Percentiles rank a stretch among this genome's conserved stretches.
Evolutionary conservation across 345 rosid species (phyloP).

Genomic region (Erodium maritimum): DNA sequence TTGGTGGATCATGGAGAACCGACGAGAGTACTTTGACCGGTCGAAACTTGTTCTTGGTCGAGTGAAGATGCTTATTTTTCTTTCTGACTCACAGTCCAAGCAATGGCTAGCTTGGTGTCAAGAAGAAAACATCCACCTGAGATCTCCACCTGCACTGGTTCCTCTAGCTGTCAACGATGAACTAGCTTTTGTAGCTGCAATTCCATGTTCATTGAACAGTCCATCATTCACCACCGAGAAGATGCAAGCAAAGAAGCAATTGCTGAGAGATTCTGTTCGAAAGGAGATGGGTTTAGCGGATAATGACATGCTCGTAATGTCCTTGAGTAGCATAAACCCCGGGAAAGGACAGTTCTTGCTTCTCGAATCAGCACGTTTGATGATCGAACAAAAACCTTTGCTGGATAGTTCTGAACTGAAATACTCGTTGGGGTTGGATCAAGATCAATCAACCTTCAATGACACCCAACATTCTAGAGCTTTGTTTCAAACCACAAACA

Average conservation of each 20-base stretch:
- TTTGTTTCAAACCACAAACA: conserved; percentile 30
- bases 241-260: conserved; percentile 53
- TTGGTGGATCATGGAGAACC: conserved; percentile 99
- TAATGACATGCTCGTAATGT: conserved; percentile 71
- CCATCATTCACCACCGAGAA: conserved; percentile 38
- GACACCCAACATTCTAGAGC: conserved; percentile 53
- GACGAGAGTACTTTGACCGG: conserved; percentile 82
- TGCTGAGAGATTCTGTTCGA: conserved; percentile 57
- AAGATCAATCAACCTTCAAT: conserved; percentile 25
- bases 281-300: conserved; percentile 68
- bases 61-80: conserved; percentile 72
- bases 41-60: conserved; percentile 59
- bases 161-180: conserved; percentile 88
- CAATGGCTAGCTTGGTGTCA: conserved; percentile 91
- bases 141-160: conserved; percentile 71
- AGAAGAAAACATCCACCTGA: conserved; percentile 66
- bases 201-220: conserved; percentile 62
- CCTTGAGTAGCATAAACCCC: conserved; percentile 87
- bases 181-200: conserved; percentile 85
- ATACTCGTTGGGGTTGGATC: conserved; percentile 19
- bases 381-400: conserved; percentile 30
- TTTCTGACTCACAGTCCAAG: conserved; percentile 71
- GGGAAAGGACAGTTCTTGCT: conserved; percentile 89
- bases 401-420: conserved; percentile 23
- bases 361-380: conserved; percentile 49